phyloP scores from a whole-genome alignment of 2,329 filamentous ascomycete genomes.

The Monilinia polystroma region DNA sequence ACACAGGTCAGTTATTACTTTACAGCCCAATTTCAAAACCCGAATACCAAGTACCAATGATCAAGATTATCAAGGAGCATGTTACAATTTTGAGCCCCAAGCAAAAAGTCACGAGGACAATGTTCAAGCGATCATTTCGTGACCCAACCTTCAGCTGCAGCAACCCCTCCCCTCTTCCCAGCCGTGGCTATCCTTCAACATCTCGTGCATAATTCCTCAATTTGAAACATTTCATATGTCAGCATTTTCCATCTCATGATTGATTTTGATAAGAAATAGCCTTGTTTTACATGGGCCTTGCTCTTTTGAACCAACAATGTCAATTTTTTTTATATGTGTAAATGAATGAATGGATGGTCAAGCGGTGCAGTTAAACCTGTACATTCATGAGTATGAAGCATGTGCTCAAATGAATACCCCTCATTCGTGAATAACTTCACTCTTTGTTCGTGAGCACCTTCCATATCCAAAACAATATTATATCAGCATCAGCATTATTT shows the following conservation, averaged over 20 bases:
- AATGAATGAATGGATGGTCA: not conserved
- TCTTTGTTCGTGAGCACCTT: slow-evolving; percentile 14
- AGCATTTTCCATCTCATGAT: slow-evolving; percentile 3
- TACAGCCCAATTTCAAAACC: not conserved
- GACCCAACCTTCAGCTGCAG: slow-evolving; percentile 17
- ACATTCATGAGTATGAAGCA: slow-evolving; percentile 1
- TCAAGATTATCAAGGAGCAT: not conserved
- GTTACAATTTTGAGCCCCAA: not conserved
- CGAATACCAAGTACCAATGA: not conserved
- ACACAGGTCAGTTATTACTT: too few species aligned
- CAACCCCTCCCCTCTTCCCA: not conserved
- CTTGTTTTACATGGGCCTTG: not conserved
- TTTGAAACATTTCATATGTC: not conserved
- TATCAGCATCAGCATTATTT: not conserved
- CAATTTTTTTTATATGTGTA: not conserved
- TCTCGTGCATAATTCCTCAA: slow-evolving; percentile 15
- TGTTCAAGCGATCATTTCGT: slow-evolving; percentile 21
- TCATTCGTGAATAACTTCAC: not conserved
- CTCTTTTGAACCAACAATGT: not conserved
- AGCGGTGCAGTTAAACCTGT: not conserved
- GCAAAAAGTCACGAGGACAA: slow-evolving; percentile 1
- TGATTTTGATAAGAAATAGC: not conserved
- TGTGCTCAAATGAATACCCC: slow-evolving; percentile 1
- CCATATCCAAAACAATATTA: not conserved
- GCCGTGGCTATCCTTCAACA: not conserved